Base-by-base conservation (phyloP, 2,329 filamentous ascomycete genomes). In the Sarocladium strictum region DNA sequence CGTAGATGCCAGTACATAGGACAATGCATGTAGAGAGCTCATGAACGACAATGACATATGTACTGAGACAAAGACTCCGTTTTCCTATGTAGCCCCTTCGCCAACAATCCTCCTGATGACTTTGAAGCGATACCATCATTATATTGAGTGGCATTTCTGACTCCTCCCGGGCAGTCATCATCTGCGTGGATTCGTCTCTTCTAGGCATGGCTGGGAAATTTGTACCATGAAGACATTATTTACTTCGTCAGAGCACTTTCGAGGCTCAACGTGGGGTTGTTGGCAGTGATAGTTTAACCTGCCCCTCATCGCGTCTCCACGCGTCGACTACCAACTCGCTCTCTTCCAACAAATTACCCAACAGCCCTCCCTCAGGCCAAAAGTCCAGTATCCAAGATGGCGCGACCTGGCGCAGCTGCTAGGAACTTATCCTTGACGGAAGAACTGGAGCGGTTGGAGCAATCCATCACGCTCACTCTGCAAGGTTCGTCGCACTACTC, bases 391-490 rank as follows among this genome's bases (percentile, higher is more conserved):
- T 35, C 27, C 57, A 62, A 19, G 37, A 83, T 83, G 79, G 76
- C 79, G 60, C 74, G 75, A 55, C 70, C 75, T 19, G 72, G 72
- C 41, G 65, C 70, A 24, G 72, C 79, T 2, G 69, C 76, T 40
- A 74, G 82, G 58, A 79, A 73, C 50, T 75, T 97, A 57, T 90
- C 90, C 4, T 78, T 97, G 57, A 96, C 93, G 0, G 94, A 99
- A 68, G 94, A 99, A 77, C 78, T 99, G 53, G 94, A 99, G 73
- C 92, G 87, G 69, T 77, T 99, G 3, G 94, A 99, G 69, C 94
- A 99, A 69, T 95, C 90, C 21, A 97, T 99, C 63, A 99, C 94
- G 0, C 78, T 97, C 38, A 97, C 93, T 0, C 77, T 99, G 21
- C 94, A 97, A 85, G 90, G 90, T 88, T 69, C 56, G 63, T 60